A percentile compares a stretch with the other conserved stretches of the same genome.
Conservation (phyloP, 345 rosid genomes). For the Triadica sebifera region DNA sequence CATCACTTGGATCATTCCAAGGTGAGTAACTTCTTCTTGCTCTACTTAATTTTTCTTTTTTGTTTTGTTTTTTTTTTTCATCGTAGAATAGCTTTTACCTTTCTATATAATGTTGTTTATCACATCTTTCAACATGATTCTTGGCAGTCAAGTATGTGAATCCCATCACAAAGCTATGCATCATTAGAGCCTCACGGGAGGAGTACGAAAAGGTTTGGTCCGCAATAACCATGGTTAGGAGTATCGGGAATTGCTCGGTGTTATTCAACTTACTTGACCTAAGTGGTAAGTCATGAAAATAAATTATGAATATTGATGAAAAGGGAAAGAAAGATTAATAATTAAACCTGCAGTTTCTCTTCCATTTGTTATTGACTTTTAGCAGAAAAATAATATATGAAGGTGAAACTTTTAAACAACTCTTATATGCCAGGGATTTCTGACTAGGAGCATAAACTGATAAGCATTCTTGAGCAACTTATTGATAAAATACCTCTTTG, state of each 20-base stretch:
- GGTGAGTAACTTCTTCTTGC: conserved; percentile 22
- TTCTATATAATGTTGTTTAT: background rate
- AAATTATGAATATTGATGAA: background rate
- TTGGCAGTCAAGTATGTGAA: conserved; percentile 69
- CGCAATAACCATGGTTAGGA: conserved; percentile 66
- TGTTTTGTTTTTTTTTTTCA: background rate
- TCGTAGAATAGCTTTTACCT: background rate
- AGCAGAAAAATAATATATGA: background rate
- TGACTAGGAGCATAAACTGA: background rate
- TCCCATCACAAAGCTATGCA: conserved; percentile 63
- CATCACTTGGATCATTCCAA: conserved; percentile 60
- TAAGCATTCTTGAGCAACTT: background rate
- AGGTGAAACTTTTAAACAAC: background rate
- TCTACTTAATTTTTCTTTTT: too few relatives aligned
- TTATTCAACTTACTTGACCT: conserved; percentile 65
- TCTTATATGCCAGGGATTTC: background rate
- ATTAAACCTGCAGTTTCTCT: background rate
- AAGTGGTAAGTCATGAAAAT: conserved; percentile 47
- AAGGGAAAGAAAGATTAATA: background rate
- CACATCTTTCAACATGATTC: background rate
- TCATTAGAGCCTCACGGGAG: conserved; percentile 71
- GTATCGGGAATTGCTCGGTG: conserved; percentile 60
- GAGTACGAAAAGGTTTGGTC: conserved; percentile 73
- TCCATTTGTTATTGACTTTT: background rate
- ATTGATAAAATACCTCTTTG: background rate